Percentiles rank a stretch among this genome's conserved stretches.
phyloP scores from a whole-genome alignment of 129 eudicot genomes.

The Centella asiatica region DNA sequence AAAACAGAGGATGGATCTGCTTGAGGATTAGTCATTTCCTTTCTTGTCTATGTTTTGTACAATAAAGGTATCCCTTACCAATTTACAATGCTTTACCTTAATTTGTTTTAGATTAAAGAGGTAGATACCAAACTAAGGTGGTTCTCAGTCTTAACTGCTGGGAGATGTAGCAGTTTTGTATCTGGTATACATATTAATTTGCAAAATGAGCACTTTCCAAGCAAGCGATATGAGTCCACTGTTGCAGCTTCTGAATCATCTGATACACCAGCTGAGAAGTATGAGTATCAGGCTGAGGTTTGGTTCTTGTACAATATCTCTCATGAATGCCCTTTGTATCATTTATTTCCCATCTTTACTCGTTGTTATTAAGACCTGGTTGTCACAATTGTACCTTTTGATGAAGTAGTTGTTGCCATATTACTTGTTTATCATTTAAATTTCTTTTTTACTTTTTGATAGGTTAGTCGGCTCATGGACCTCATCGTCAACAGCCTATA shows the following conservation, averaged over 20 bases:
- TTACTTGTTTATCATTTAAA: not conserved
- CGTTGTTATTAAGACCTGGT: too few species aligned
- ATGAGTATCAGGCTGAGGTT: conserved; percentile 99
- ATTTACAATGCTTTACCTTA: not conserved
- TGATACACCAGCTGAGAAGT: conserved; percentile 55
- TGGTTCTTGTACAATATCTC: not conserved
- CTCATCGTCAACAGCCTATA: conserved; percentile 92
- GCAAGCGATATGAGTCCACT: conserved; percentile 58
- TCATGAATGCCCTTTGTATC: not conserved
- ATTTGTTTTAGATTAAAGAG: conserved; percentile 42
- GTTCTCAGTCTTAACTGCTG: conserved; percentile 41
- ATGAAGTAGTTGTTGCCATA: too few species aligned
- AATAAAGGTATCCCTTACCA: not conserved
- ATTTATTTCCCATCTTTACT: not conserved
- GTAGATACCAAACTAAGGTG: conserved; percentile 36
- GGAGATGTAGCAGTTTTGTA: conserved; percentile 21
- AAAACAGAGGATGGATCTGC: too few species aligned
- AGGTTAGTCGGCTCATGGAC: conserved; percentile 98
- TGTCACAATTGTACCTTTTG: too few species aligned
- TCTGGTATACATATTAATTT: conserved; percentile 23
- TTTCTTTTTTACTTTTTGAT: conserved; percentile 8
- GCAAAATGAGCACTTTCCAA: conserved; percentile 24
- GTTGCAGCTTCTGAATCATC: conserved; percentile 61
- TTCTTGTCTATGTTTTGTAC: not conserved
- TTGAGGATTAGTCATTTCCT: not conserved